Percentiles rank a stretch among this genome's conserved stretches.
These are phyloP conservation scores for Kuraishia molischiana DNA, from an alignment of 805 yeast species.

Conservation along the genomic window DNA sequence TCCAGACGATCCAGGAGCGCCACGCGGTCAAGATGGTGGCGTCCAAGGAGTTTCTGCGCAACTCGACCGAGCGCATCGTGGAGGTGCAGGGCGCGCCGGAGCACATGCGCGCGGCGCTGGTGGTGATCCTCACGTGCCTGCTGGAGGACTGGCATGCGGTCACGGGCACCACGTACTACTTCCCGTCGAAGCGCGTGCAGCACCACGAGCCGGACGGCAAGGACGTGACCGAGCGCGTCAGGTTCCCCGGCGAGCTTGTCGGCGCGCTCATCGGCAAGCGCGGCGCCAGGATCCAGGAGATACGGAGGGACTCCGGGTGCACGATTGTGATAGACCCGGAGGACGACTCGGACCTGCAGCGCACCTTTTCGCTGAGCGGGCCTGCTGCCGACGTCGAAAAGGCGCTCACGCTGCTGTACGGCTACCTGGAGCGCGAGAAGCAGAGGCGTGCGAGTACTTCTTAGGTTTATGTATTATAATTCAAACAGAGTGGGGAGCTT, in stretches of 20 bases:
- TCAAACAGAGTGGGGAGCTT: conserved; percentile 10
- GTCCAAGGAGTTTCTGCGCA: conserved; percentile 71
- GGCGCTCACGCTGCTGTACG: conserved; percentile 39
- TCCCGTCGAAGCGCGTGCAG: conserved; percentile 29
- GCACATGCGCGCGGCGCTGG: conserved; percentile 45
- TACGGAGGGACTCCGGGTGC: conserved; percentile 71
- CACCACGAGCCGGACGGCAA: conserved; percentile 1
- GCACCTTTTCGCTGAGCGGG: conserved; percentile 68
- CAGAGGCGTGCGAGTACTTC: conserved; percentile 3
- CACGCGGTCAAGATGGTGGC: conserved; percentile 76
- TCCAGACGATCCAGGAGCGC: conserved; percentile 65
- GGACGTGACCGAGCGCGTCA: conserved; percentile 28
- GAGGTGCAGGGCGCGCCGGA: conserved; percentile 77
- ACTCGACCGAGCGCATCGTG: conserved; percentile 76
- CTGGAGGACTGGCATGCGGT: conserved; percentile 66
- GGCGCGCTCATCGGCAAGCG: conserved; percentile 86
- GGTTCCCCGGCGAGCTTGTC: conserved; percentile 72
- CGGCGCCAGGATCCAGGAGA: conserved; percentile 80
- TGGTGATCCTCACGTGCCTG: conserved; percentile 57
- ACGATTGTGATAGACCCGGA: conserved; percentile 68
- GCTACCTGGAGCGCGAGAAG: conserved; percentile 49
- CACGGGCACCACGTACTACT: conserved; percentile 54
- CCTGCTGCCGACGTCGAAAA: conserved; percentile 41
- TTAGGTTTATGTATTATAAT: too few relatives aligned
- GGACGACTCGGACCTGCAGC: conserved; percentile 49